Evolutionary conservation across 2,329 filamentous ascomycete genomes (phyloP).

Genomic region (Claviceps cyperi): DNA sequence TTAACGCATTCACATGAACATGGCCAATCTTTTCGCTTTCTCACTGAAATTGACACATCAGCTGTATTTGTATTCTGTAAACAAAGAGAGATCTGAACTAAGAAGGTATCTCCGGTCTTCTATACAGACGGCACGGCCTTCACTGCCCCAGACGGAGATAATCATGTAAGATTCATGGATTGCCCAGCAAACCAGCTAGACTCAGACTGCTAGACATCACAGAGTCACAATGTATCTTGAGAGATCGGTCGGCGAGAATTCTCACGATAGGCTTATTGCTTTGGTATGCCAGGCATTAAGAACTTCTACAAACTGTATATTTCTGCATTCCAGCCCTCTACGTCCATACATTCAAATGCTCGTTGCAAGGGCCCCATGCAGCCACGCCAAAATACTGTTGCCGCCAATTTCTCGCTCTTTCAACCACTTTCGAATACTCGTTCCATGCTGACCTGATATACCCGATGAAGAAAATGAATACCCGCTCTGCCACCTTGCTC

Average conservation of each 20-base stretch:
- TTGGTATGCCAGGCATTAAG: constrained; percentile 1
- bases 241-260: not conserved
- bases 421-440: not conserved
- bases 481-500: not conserved
- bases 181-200: not conserved
- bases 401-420: not conserved
- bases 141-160: not conserved
- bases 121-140: not conserved
- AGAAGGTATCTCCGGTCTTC: not conserved
- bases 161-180: not conserved
- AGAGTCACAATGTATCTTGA: no score
- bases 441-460: not conserved
- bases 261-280: constrained; percentile 1
- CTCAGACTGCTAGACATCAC: not conserved
- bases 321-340: not conserved
- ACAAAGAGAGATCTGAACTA: not conserved
- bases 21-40: no score
- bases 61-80: not conserved
- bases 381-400: not conserved
- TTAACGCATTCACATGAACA: no score
- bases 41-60: not conserved
- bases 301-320: constrained; percentile 2
- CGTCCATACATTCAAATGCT: constrained; percentile 1
- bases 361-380: constrained; percentile 4
- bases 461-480: not conserved